Evolutionary conservation across 164 flowering plant genomes (phyloP).

Genomic region (Vitis rotundifolia): DNA sequence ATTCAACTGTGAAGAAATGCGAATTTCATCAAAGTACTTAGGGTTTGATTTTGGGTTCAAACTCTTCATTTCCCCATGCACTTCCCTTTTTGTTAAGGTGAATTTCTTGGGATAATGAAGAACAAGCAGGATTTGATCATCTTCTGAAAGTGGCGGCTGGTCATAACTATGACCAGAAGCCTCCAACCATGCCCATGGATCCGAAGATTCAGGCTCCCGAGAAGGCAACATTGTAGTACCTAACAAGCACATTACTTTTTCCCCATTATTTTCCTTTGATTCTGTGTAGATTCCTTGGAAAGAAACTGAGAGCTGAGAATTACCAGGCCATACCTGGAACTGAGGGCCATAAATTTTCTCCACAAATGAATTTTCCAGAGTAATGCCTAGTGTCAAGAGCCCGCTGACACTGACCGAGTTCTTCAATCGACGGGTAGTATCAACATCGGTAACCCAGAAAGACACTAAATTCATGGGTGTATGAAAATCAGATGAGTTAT

Average conservation of each 20-base stretch:
- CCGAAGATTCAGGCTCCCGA: conserved; percentile 48
- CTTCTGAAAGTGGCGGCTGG: conserved; percentile 62
- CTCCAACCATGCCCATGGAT: conserved; percentile 69
- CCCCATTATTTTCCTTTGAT: conserved; percentile 56
- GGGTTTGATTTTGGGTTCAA: conserved; percentile 47
- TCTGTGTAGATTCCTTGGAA: conserved; percentile 82
- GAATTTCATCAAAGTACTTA: conserved; percentile 72
- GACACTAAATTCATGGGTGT: conserved; percentile 52
- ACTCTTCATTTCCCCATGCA: conserved; percentile 75
- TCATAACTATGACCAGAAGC: conserved; percentile 22
- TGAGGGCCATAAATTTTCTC: conserved; percentile 30
- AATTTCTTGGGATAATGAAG: conserved; percentile 63
- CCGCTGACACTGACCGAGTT: conserved; percentile 58
- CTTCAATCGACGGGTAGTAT: conserved; percentile 34
- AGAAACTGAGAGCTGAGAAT: conserved; percentile 42
- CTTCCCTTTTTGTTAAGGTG: conserved; percentile 44
- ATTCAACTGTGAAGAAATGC: conserved; percentile 52
- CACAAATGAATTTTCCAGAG: conserved; percentile 29
- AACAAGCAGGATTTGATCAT: conserved; percentile 71
- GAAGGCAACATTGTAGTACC: conserved; percentile 73
- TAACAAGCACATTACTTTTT: conserved; percentile 69
- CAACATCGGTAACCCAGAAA: conserved; percentile 64
- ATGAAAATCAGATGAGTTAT: conserved; percentile 6
- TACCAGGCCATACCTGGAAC: conserved; percentile 56
- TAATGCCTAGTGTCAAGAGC: conserved; percentile 50